Base-by-base conservation (phyloP, 208 protist genomes). In the Crithidia mellificae region DNA sequence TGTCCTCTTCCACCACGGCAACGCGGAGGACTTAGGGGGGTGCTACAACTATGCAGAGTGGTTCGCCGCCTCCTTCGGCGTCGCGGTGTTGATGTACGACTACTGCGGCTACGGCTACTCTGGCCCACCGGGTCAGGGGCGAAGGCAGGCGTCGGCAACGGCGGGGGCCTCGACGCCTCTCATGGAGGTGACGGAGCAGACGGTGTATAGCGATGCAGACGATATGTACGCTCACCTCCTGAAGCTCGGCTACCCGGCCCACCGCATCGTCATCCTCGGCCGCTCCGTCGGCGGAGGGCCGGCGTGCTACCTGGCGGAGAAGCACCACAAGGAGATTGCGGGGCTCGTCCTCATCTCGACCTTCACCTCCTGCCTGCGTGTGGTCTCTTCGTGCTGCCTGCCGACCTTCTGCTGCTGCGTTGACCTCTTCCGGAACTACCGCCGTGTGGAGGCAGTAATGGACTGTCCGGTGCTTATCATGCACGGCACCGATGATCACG, bases 101-200 rank as follows among this genome's bases (percentile, higher is more conserved):
- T 94, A 94, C 74, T 84, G 85, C 51, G 88, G 88, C 15, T 93
- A 91, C 68, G 88, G 88, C 24, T 75, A 87, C 61, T 94, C 88
- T 2, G 82, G 78, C 44, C 20, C 17, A 25, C 36, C 25, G 4
- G 14, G 41, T 29, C 6, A 20, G 41, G 5, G 38, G 7, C 15
- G 17, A 5, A 11, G 7, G 34, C 34, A 38, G 34, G 34, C 34
- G 5, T 38, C 34, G 7, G 34, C 34, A 38, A 11, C 34, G 11
- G 34, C 34, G 47, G 9, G 46, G 12, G 9, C 20, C 27, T 41
- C 27, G 1, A 34, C 22, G 24, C 19, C 44, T 2, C 17, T 17
- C 4, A 15, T 17, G 8, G 41, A 46, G 11, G 30, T 72, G 34
- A 71, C 55, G 27, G 85, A 89, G 59, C 54, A 82, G 56, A 66